Evolutionary conservation across 805 yeast species (phyloP).

Genomic region (Candida tammaniensis): DNA sequence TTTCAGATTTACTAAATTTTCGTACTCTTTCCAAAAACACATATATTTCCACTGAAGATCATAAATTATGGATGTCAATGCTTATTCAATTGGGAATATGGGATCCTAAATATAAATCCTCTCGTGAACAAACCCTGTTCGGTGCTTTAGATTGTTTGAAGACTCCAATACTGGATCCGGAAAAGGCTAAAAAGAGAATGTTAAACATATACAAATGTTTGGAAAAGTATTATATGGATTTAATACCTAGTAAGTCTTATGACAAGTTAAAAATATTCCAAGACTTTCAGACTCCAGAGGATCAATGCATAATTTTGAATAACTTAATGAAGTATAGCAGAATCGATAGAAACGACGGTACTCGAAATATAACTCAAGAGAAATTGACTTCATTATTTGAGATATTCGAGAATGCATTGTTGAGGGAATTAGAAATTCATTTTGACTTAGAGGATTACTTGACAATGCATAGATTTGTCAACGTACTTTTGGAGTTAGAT

Average conservation of each 20-base stretch:
- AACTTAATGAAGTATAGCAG: slow-evolving; percentile 39
- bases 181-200: slow-evolving; percentile 37
- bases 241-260: slow-evolving; percentile 38
- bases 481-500: slow-evolving; percentile 31
- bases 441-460: slow-evolving; percentile 46
- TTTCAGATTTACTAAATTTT: slow-evolving; percentile 38
- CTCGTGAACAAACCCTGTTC: background rate
- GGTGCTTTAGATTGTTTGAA: slow-evolving; percentile 37
- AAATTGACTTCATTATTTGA: slow-evolving; percentile 58
- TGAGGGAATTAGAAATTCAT: slow-evolving; percentile 64
- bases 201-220: slow-evolving; percentile 37
- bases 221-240: slow-evolving; percentile 45
- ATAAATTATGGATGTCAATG: slow-evolving; percentile 38
- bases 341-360: slow-evolving; percentile 29
- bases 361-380: slow-evolving; percentile 28
- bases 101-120: slow-evolving; percentile 19
- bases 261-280: slow-evolving; percentile 45
- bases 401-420: slow-evolving; percentile 67
- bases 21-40: slow-evolving; percentile 38
- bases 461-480: slow-evolving; percentile 33
- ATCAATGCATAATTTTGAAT: slow-evolving; percentile 46
- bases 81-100: slow-evolving; percentile 37
- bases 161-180: slow-evolving; percentile 20
- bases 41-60: slow-evolving; percentile 34
- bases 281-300: slow-evolving; percentile 47